Base-by-base conservation (phyloP, 2,329 filamentous ascomycete genomes). In the Aspergillus quadricinctus region DNA sequence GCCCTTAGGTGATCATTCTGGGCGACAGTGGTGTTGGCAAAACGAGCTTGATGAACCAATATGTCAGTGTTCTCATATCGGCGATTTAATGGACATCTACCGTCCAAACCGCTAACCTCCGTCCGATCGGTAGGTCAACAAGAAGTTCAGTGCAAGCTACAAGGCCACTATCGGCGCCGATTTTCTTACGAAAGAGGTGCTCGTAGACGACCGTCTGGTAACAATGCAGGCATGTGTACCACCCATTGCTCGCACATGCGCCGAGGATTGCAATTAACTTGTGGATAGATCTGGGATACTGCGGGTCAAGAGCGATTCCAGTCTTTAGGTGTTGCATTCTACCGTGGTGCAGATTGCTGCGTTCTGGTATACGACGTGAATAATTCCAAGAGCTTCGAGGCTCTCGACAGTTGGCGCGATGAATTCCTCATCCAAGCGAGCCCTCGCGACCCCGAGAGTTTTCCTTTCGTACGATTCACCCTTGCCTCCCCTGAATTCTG, bases 31-130 rank as follows among this genome's bases (percentile, higher is more conserved):
- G 94, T 79, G 94, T 99, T 61, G 94, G 94, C 75, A 99, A 99
- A 84, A 99, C 94, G 60, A 97, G 92, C 78, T 87, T 99, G 85
- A 99, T 99, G 94, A 99, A 99, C 81, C 94, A 99, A 97, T 99
- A 97, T 90, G 94, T 97, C 86, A 76, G 89, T 68, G 56, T 49
- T 56, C 61, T 60, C 27, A 58, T 53, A 41, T 31, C 48, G n/a
- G 23, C 29, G 25, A 45, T 35, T 50, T 46, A 43, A 49, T 19
- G 23, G 19, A 27, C 43, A 23, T 43, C 56, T 46, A 23, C 45
- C 56, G 45, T 53, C 31, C 41, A 40, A 55, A 14, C 46, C 37
- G 55, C 66, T 66, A 56, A 67, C 58, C 45, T 14, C 48, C 50
- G 21, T 43, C 54, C 48, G 27, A 27, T 29, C 7, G 54, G 49